Conservation (phyloP, 805 yeast species). For the Tetrapisispora iriomotensis region DNA sequence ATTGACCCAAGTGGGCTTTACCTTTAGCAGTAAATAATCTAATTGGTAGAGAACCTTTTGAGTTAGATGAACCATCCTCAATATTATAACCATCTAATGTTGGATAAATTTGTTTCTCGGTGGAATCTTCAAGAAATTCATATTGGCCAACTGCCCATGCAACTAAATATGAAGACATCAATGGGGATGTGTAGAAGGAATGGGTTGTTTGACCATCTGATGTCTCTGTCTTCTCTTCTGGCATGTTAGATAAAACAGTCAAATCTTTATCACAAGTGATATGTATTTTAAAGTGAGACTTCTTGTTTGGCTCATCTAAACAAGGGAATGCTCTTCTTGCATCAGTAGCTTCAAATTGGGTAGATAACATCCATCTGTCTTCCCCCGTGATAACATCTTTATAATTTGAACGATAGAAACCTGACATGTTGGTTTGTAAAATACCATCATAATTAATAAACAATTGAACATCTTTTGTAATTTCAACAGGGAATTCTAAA, state of each 20-base stretch:
- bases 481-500: slow-evolving; percentile 41
- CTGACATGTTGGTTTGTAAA: slow-evolving; percentile 60
- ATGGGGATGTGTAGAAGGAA: slow-evolving; percentile 52
- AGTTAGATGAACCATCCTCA: slow-evolving; percentile 8
- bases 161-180: slow-evolving; percentile 64
- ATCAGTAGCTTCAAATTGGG: slow-evolving; percentile 61
- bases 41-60: slow-evolving; percentile 35
- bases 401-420: slow-evolving; percentile 61
- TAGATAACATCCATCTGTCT: slow-evolving; percentile 22
- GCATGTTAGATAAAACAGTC: slow-evolving; percentile 63
- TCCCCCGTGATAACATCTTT: slow-evolving; percentile 33
- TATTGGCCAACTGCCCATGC: slow-evolving; percentile 68
- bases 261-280: slow-evolving; percentile 42
- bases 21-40: slow-evolving; percentile 52
- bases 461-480: slow-evolving; percentile 28
- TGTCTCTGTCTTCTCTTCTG: slow-evolving; percentile 34
- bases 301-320: slow-evolving; percentile 62
- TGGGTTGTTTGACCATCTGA: slow-evolving; percentile 35
- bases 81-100: slow-evolving; percentile 8
- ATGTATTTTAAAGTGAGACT: slow-evolving; percentile 54
- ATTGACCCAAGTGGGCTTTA: slow-evolving; percentile 50
- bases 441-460: slow-evolving; percentile 48
- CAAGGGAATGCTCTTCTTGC: slow-evolving; percentile 73
- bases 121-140: slow-evolving; percentile 43
- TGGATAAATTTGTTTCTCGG: slow-evolving; percentile 14